Percentiles rank a stretch among this genome's conserved stretches.
Conservation (phyloP, 306 rosid genomes). For the Dryas octopetala region DNA sequence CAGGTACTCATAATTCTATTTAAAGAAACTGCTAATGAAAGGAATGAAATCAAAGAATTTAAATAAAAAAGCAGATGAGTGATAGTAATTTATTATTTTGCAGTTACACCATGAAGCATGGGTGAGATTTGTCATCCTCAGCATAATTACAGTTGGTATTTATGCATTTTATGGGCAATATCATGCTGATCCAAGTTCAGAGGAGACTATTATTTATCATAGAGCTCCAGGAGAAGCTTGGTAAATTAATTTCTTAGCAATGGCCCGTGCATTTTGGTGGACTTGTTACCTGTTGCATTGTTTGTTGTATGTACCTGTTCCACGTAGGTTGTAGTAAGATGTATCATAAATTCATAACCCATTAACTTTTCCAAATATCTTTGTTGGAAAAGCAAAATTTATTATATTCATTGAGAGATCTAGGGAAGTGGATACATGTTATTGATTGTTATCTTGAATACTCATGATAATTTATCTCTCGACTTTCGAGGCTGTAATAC, state of each 20-base stretch:
- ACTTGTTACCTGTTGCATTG: conserved; percentile 4
- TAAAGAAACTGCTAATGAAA: conserved; percentile 10
- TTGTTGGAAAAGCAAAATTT: conserved; percentile 4
- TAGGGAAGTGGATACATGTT: background rate
- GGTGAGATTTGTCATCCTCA: conserved; percentile 79
- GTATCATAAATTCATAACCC: conserved; percentile 11
- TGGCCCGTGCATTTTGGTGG: background rate
- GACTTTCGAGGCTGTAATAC: background rate
- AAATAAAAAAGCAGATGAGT: conserved; percentile 12
- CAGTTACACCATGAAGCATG: conserved; percentile 93
- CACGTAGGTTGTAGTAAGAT: conserved; percentile 1
- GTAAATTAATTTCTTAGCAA: conserved; percentile 26
- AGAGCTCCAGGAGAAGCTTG: conserved; percentile 38
- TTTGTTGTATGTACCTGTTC: conserved; percentile 23
- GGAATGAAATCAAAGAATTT: conserved; percentile 8
- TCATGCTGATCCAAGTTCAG: conserved; percentile 77
- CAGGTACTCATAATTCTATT: conserved; percentile 52
- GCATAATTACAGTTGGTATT: conserved; percentile 51
- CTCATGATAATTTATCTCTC: background rate
- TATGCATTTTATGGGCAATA: conserved; percentile 89
- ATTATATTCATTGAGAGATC: background rate
- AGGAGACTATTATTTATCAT: conserved; percentile 48
- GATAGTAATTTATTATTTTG: conserved; percentile 24
- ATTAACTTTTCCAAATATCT: background rate
- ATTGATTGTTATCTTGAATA: conserved; percentile 5